Base-by-base conservation (phyloP, 768 basidiomycete species). In the Mycena albidolilacea region DNA sequence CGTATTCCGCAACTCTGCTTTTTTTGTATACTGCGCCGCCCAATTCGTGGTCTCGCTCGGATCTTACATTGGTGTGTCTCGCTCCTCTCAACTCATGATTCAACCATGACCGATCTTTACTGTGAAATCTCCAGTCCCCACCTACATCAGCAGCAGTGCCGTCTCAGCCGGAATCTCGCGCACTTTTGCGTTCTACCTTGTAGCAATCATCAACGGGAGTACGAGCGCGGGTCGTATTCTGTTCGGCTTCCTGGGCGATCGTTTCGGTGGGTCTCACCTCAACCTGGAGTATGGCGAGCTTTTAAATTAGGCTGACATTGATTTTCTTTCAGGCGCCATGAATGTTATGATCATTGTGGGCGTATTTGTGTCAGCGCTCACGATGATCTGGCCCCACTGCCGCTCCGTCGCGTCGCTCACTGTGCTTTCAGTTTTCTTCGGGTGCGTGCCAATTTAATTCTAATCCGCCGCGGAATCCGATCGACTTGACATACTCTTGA, bases 101-200 rank as follows among this genome's bases (percentile, higher is more conserved):
- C 59, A 23, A 21, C 15, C 41, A 23, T 23, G n/a, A 38, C 21
- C 21, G 59, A 41, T 15, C 41, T 61, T 30, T 14, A 30, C 30
- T 30, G 30, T 30, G 3, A 46, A 30, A 58, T 37, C 17, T 23
- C 21, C 38, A 54, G 64, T 64, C 21, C 41, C 54, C 19, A 54
- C 21, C 35, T 64, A 64, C 50, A 64, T 64, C 50, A 54, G 64
- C 50, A 54, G 48, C 48, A 64, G 64, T 46, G 48, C 64, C 9
- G 21, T 54, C n/a, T n/a, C 46, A 6, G n/a, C 48, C 17, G 64
- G 64, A 2, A 64, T 64, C n/a, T 54, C 48, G 30, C 64, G 48
- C 17, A 54, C 23, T 19, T 9, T 64, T 41, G 48, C 64, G 19
- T 38, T 64, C n/a, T 64, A 64, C 23, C n/a, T 64, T 2, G 64